phyloP scores from a whole-genome alignment of 257 asterid species.

The Ehretia macrophylla region DNA sequence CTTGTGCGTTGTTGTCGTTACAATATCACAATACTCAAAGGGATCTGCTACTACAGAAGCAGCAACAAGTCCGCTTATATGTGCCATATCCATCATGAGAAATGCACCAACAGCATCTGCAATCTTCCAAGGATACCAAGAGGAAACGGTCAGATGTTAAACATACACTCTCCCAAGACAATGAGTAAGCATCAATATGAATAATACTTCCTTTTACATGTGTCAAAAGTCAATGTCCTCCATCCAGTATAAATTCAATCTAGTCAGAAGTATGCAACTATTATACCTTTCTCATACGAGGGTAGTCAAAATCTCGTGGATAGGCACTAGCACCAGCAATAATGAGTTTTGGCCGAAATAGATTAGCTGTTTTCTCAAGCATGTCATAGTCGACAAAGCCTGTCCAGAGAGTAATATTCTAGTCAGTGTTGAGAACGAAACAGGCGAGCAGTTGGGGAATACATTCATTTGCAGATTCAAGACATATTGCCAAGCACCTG shows the following conservation, averaged over 20 bases:
- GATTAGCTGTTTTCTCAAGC: constrained; percentile 84
- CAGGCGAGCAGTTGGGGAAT: not conserved
- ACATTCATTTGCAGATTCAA: not conserved
- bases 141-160: constrained; percentile 10
- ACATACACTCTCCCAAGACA: too few relatives aligned
- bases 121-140: constrained; percentile 62
- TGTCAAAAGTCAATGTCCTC: too few relatives aligned
- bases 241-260: too few relatives aligned
- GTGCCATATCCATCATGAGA: constrained; percentile 98
- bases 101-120: constrained; percentile 93
- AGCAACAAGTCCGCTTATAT: constrained; percentile 94
- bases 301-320: constrained; percentile 90
- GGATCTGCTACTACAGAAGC: constrained; percentile 93
- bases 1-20: constrained; percentile 96
- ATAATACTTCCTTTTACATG: too few relatives aligned
- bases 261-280: too few relatives aligned
- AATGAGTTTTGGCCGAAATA: constrained; percentile 88
- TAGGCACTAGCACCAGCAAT: constrained; percentile 97
- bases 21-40: constrained; percentile 87
- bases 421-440: not conserved
- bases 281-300: constrained; percentile 76
- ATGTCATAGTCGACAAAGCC: constrained; percentile 88
- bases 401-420: constrained; percentile 17
- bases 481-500: constrained; percentile 61
- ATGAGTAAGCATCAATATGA: too few relatives aligned